Evolutionary conservation across 345 rosid species (phyloP).

Genomic region (Gynandropsis gynandra): DNA sequence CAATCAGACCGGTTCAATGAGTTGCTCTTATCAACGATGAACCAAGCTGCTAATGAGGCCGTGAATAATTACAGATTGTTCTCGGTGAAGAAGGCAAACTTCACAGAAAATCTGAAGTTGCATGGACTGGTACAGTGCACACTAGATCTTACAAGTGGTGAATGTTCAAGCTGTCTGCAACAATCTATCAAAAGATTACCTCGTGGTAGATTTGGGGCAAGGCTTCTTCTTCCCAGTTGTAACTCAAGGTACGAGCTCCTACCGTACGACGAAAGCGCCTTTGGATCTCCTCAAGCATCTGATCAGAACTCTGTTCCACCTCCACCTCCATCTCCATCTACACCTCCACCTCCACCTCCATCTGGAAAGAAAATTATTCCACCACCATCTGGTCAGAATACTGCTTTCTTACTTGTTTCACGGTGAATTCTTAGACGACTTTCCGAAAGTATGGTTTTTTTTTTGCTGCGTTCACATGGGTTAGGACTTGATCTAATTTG

Average conservation of each 20-base stretch:
- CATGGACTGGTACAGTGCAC: conserved; percentile 43
- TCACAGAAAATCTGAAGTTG: neutral
- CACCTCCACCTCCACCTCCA: neutral
- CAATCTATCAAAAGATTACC: neutral
- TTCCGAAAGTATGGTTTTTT: too few relatives aligned
- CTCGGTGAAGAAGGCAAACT: neutral
- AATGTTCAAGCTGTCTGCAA: conserved; percentile 26
- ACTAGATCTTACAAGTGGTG: conserved; percentile 27
- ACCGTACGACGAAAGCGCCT: conserved; percentile 14
- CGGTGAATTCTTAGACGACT: too few relatives aligned
- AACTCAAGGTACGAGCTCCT: conserved; percentile 28
- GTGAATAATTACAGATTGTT: conserved; percentile 19
- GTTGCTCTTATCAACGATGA: neutral
- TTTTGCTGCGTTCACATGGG: too few relatives aligned
- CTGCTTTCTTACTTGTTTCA: conserved; percentile 1
- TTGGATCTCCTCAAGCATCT: neutral
- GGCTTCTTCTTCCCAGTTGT: conserved; percentile 28
- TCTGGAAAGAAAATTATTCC: neutral
- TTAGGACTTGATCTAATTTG: too few relatives aligned
- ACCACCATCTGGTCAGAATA: conserved; percentile 1
- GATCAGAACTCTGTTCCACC: neutral
- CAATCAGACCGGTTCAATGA: neutral
- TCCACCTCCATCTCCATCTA: too few relatives aligned
- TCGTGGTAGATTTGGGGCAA: conserved; percentile 22
- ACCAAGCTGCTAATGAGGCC: neutral